Evolutionary conservation across 164 flowering plant genomes (phyloP), one percentile per base, ranked within the genome.

Genomic region (Chimonanthus praecox): DNA sequence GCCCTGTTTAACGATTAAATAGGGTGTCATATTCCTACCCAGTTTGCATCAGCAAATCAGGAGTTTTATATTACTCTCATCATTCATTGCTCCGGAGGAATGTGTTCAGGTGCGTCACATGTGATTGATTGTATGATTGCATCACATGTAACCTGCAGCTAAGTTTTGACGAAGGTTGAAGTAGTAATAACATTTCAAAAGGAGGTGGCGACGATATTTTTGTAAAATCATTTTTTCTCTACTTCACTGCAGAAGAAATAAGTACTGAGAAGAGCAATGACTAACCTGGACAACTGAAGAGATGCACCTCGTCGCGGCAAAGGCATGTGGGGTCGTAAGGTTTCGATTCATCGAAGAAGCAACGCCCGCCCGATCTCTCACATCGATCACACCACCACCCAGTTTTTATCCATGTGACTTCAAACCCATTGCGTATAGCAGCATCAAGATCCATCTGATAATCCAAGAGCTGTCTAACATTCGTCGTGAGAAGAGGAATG

Each of bases 351-450:
- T 10, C 49, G 16, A 0, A 45, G n/a, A 78, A 78, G 45, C 82
- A 79, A 1, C 9, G 45, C 67, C 21, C 21, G 21, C 21, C 21
- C 21, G 21, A 20, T 20, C 6, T 4, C 58, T 1, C 58, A 48
- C 82, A 79, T 2, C 2, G 3, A 6, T 10, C 3, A 43, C 82
- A 79, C 21, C 82, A 79, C 21, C 43, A 7, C 2, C 5, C 5
- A 5, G 18, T 21, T 5, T 21, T 16, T 5, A 3, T 8, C 48
- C 68, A 79, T 71, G 11, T 15, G 49, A 75, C 69, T 15, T 70
- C 64, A 45, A 79, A 79, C 9, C 81, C 81, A 0, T 18, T 43
- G 20, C n/a, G 20, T 4, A 77, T 77, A 33, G 20, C 70, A 7
- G 70, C 77, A 18, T 75, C 72, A 13, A 67, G 68, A 8, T 7